These are phyloP conservation scores for Alliaria petiolata DNA, from an alignment of 345 rosid species.

Conservation along the genomic window DNA sequence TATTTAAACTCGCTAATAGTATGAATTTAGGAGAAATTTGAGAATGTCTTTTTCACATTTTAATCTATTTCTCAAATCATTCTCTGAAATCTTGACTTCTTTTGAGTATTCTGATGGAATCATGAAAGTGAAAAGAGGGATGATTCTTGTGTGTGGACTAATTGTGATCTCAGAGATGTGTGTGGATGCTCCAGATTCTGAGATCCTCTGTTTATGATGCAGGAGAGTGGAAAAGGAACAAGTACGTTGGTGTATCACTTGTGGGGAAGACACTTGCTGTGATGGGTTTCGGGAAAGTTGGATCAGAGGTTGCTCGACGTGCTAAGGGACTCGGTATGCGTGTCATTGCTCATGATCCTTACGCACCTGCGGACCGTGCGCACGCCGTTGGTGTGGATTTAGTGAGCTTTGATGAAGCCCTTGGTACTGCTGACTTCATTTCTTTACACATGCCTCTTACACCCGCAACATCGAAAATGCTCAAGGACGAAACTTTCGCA, in stretches of 20 bases:
- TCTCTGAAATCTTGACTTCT: too few species aligned
- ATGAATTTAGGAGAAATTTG: background rate
- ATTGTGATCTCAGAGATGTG: too few species aligned
- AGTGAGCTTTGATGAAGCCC: conserved; percentile 70
- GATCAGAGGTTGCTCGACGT: conserved; percentile 77
- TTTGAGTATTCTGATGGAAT: background rate
- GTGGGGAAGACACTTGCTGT: conserved; percentile 73
- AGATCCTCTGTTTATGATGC: background rate
- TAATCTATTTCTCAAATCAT: too few species aligned
- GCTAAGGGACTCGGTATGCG: conserved; percentile 94
- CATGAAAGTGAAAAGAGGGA: too few species aligned
- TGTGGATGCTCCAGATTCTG: too few species aligned
- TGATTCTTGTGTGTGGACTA: background rate
- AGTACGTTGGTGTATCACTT: conserved; percentile 77
- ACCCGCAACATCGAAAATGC: conserved; percentile 64
- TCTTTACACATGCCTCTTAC: conserved; percentile 87
- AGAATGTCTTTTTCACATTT: too few species aligned
- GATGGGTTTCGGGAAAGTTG: conserved; percentile 85
- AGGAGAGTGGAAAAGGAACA: conserved; percentile 78
- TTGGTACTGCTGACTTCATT: conserved; percentile 68
- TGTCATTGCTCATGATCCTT: conserved; percentile 77
- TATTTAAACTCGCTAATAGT: background rate
- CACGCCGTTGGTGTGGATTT: conserved; percentile 73
- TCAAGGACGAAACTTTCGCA: conserved; percentile 68
- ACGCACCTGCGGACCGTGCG: conserved; percentile 77